Base-by-base conservation (phyloP, 495 filamentous ascomycete species). In the Neurospora sp. region DNA sequence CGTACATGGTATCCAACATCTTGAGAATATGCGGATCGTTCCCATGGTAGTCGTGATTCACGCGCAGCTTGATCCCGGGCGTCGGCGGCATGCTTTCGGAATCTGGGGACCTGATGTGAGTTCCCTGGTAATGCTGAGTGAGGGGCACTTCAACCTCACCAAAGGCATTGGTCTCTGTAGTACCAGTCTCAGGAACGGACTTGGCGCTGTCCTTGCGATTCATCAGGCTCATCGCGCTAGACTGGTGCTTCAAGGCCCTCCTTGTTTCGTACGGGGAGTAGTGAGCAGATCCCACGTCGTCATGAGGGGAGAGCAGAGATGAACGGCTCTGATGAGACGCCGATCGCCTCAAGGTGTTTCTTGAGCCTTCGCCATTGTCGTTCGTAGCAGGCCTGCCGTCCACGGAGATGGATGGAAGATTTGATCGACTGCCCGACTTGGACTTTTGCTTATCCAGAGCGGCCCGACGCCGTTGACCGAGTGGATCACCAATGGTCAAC, bases 1-100 rank as follows among this genome's bases (percentile, higher is more conserved):
- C 86, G 78, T 94, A 97, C 77, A 98, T 91, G 40, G 90, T 89
- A 78, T 98, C 92, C 4, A 99, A 85, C 80, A 98, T 89, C 76
- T 89, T 92, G 69, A 98, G 83, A 18, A 98, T 90, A 70, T 87
- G 92, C 8, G 95, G 96, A 77, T 99, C 94, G 79, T 94, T 92
- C 4, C 95, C 96, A n/a, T 84, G 82, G 78, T 98, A 98, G 0
- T 91, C 91, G 77, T 96, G 93, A 78, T 79, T 86, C 77, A 80
- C 78, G 14, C 83, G 81, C 5, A 83, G 70, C 73, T 80, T 75
- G 31, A 71, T 70, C 72, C 72, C 77, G 72, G 82, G 39, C 73
- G 82, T 77, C 9, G 81, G 83, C 39, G 79, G 74, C 5, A 82
- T 77, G 23, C 75, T 77, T 14, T 83, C 79, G 0, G 74, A 35